A percentile compares a stretch with the other conserved stretches of the same genome.
Conservation (phyloP, 2,329 filamentous ascomycete genomes). For the Chaetomium strumarium region DNA sequence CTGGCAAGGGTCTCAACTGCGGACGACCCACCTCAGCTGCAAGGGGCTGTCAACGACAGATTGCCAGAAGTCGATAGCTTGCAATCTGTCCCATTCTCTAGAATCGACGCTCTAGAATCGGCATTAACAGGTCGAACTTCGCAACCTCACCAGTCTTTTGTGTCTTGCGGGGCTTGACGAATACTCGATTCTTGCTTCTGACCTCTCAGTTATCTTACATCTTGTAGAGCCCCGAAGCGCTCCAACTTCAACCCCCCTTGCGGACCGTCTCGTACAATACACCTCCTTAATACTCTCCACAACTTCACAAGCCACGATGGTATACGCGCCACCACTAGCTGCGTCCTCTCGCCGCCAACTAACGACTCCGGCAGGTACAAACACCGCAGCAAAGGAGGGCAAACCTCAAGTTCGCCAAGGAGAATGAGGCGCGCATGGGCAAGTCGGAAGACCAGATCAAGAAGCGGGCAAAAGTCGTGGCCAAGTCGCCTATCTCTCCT, state of each 20-base stretch:
- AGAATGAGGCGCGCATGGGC: conserved; percentile 67
- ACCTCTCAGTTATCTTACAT: too few species aligned
- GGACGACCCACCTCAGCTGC: conserved; percentile 12
- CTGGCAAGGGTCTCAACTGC: conserved; percentile 4
- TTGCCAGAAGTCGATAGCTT: conserved; percentile 23
- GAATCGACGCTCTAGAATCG: not conserved
- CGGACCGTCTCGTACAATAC: not conserved
- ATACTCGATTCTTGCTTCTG: too few species aligned
- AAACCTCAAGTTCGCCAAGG: conserved; percentile 72
- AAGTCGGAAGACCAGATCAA: conserved; percentile 62
- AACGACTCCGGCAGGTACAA: conserved; percentile 55
- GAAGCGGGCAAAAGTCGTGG: conserved; percentile 50
- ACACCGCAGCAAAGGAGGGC: conserved; percentile 76
- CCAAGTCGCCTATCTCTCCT: conserved; percentile 58
- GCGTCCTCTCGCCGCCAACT: not conserved
- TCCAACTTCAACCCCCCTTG: too few species aligned
- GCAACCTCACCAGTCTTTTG: not conserved
- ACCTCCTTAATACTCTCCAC: not conserved
- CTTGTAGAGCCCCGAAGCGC: too few species aligned
- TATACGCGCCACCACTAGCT: conserved; percentile 5
- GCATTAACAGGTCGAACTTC: not conserved
- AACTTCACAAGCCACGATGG: conserved; percentile 20
- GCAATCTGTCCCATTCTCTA: conserved; percentile 27
- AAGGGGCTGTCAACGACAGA: conserved; percentile 20
- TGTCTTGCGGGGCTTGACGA: too few species aligned